Percentiles rank a stretch among this genome's conserved stretches.
phyloP scores from a whole-genome alignment of 306 rosid species.

The Coriaria nepalensis region DNA sequence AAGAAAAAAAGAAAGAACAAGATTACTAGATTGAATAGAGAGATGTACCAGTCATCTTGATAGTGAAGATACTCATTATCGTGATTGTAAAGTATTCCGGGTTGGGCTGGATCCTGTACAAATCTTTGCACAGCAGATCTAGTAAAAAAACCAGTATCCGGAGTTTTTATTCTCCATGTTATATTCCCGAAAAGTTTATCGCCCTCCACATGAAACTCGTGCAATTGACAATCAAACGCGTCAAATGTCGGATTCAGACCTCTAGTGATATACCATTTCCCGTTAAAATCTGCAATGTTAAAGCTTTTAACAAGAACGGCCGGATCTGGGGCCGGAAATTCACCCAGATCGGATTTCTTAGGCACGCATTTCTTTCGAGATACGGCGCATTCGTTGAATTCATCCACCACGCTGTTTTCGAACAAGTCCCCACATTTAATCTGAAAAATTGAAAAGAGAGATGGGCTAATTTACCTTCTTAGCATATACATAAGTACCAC shows the following conservation, averaged over 20 bases:
- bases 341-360: slow-evolving; percentile 86
- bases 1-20: slow-evolving; percentile 5
- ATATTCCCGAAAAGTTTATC: slow-evolving; percentile 61
- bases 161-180: slow-evolving; percentile 80
- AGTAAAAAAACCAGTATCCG: slow-evolving; percentile 76
- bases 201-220: slow-evolving; percentile 62
- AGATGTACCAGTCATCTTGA: slow-evolving; percentile 80
- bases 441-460: slow-evolving; percentile 22
- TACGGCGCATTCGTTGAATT: slow-evolving; percentile 91
- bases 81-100: slow-evolving; percentile 82
- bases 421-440: slow-evolving; percentile 85
- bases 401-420: slow-evolving; percentile 85
- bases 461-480: not conserved
- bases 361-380: slow-evolving; percentile 91
- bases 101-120: slow-evolving; percentile 68
- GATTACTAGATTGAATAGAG: slow-evolving; percentile 9
- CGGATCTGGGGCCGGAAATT: slow-evolving; percentile 74
- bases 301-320: slow-evolving; percentile 65
- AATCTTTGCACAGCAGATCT: slow-evolving; percentile 71
- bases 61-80: slow-evolving; percentile 92
- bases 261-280: slow-evolving; percentile 86
- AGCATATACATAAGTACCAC: slow-evolving; percentile 1
- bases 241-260: slow-evolving; percentile 89
- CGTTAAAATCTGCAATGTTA: slow-evolving; percentile 55
- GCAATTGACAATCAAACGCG: slow-evolving; percentile 79